Percentiles rank a stretch among this genome's conserved stretches.
These are phyloP conservation scores for Smallanthus sonchifolius DNA, from an alignment of 129 eudicot species.

Conservation along the genomic window DNA sequence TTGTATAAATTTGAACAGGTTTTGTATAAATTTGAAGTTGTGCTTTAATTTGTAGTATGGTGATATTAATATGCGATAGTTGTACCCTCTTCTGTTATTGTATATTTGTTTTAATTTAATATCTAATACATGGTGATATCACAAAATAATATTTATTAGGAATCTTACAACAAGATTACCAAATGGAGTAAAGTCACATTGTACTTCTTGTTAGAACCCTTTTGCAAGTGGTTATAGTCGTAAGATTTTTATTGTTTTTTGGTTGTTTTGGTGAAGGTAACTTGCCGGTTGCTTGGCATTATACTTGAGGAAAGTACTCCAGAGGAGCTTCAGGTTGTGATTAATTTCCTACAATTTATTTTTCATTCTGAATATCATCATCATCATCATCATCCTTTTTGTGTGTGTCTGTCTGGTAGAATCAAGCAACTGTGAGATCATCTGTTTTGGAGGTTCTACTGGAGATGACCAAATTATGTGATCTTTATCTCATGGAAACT, in stretches of 20 bases:
- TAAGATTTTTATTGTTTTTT: background rate
- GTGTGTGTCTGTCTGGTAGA: slow-evolving; percentile 36
- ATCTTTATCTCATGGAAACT: slow-evolving; percentile 92
- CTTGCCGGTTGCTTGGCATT: slow-evolving; percentile 84
- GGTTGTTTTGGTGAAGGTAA: slow-evolving; percentile 48
- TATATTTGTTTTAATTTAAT: background rate
- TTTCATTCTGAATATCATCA: background rate
- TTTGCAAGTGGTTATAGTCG: background rate
- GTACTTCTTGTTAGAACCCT: background rate
- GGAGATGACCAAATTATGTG: slow-evolving; percentile 85
- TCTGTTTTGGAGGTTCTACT: slow-evolving; percentile 81
- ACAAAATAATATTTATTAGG: background rate
- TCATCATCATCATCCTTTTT: background rate
- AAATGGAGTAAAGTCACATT: background rate
- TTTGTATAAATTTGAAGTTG: background rate
- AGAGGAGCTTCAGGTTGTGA: slow-evolving; percentile 80
- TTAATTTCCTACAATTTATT: background rate
- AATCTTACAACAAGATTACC: background rate
- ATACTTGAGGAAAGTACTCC: slow-evolving; percentile 79
- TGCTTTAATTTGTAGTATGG: background rate
- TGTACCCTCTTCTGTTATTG: background rate
- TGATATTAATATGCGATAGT: background rate
- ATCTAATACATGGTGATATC: background rate
- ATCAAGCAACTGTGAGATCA: slow-evolving; percentile 78
- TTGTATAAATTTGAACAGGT: background rate